Evolutionary conservation across 2,329 filamentous ascomycete species (phyloP), one percentile per base, ranked within the genome.

Genomic region (Dryadomyces sulphureus): DNA sequence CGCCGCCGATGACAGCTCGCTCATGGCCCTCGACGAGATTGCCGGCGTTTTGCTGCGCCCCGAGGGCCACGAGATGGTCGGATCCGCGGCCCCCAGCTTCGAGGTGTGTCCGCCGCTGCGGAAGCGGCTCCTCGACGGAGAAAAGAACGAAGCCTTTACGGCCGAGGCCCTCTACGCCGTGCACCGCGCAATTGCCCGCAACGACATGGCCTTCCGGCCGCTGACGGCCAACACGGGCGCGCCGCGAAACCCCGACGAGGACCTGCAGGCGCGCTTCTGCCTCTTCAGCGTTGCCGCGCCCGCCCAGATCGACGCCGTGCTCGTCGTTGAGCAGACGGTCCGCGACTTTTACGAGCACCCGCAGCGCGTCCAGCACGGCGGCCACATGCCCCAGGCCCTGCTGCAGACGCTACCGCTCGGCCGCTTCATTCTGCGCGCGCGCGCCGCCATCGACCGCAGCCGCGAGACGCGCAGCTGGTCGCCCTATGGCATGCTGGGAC

Each of bases 161-260:
- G 52, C 68, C 1, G 55, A 67, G 24, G 69, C 72, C 8, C 61
- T 87, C 5, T 84, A 86, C 54, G 83, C 84, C 4, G 76, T 88
- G 7, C 80, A 87, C 53, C 74, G 74, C 47, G 72, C 79, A 8
- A 58, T 90, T 7, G 59, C 70, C 21, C 66, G 70, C 36, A 71
- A 79, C 49, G 76, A 79, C 8, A 67, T 77, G 45, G 74, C 68
- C 24, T 84, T 88, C 56, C 67, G 69, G 2, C 65, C 70, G 2
- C 51, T 53, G 42, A 73, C 57, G 14, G 43, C 48, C 7, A 44
- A 41, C 24, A 39, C 46, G 17, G 59, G 69, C 60, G 54, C 27
- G 3, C 27, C 7, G 71, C 51, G 58, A 70, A 40, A 14, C 20
- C 19, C 34, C 3, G 34, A 30, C 42, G 43, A 47, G 9, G 27